Conservation (phyloP, 371 early-diverging fungal species). For the Zopfochytrium polystomum region DNA sequence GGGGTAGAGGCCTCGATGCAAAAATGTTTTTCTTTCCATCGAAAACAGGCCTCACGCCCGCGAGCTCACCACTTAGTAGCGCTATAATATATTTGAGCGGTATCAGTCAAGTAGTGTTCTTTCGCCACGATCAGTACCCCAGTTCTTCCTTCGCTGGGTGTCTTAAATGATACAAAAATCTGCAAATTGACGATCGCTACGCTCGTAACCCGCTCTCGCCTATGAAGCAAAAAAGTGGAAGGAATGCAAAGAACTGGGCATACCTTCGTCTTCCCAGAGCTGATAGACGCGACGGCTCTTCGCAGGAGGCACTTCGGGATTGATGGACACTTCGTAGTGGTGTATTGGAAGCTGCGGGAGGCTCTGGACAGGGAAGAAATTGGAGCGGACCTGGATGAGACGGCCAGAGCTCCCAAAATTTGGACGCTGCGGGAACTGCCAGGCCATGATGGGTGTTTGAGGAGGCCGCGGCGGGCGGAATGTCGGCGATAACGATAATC, state of each 20-base stretch:
- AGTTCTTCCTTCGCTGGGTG: too few relatives aligned
- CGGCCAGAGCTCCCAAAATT: conserved; percentile 39
- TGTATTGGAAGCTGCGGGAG: conserved; percentile 42
- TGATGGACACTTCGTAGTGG: conserved; percentile 49
- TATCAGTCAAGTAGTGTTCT: conserved; percentile 11
- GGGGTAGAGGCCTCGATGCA: conserved; percentile 48
- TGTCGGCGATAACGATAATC: not conserved
- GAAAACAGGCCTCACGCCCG: conserved; percentile 50
- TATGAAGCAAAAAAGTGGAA: not conserved
- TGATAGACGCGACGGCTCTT: conserved; percentile 47
- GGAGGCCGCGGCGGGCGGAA: conserved; percentile 7
- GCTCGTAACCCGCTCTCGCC: not conserved
- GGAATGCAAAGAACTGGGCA: conserved; percentile 3
- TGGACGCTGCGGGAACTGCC: conserved; percentile 38
- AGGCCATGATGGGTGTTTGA: conserved; percentile 1
- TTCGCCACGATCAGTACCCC: too few relatives aligned
- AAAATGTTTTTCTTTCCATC: conserved; percentile 66
- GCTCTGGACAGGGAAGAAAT: conserved; percentile 50
- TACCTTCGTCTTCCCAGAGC: conserved; percentile 43
- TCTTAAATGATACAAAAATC: too few relatives aligned
- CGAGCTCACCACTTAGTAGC: conserved; percentile 22
- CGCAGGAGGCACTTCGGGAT: conserved; percentile 51
- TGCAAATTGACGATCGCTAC: not conserved
- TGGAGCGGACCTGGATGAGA: conserved; percentile 45
- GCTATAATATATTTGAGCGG: conserved; percentile 4